phyloP scores from a whole-genome alignment of 1,284 basidiomycete genomes.

The Trichosporon sp. region DNA sequence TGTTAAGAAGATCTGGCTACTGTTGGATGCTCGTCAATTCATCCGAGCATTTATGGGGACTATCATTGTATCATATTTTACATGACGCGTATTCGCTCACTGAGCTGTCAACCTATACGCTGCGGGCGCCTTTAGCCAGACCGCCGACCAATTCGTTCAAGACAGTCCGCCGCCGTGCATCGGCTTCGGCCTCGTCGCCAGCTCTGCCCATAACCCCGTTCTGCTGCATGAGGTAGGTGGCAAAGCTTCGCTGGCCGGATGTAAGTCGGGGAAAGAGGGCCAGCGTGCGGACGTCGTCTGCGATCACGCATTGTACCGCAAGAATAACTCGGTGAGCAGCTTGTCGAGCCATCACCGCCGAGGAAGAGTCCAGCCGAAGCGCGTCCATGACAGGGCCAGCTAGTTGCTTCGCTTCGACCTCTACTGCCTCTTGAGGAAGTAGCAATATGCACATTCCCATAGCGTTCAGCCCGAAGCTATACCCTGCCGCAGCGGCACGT shows the following conservation, averaged over 20 bases:
- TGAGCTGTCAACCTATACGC: too few species aligned
- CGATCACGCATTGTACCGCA: conserved; percentile 47
- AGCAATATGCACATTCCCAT: conserved; percentile 50
- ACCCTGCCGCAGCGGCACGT: conserved; percentile 36
- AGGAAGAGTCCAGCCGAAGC: conserved; percentile 3
- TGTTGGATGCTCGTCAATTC: too few species aligned
- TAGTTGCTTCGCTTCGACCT: conserved; percentile 40
- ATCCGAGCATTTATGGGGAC: too few species aligned
- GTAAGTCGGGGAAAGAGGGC: conserved; percentile 41
- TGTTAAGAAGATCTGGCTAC: too few species aligned
- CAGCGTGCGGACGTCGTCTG: conserved; percentile 41
- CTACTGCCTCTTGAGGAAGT: conserved; percentile 44
- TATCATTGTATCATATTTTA: too few species aligned
- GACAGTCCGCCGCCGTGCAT: conserved; percentile 14
- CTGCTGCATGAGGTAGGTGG: conserved; percentile 50
- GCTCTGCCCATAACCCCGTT: conserved; percentile 36
- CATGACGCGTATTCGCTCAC: too few species aligned
- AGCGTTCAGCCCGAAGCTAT: conserved; percentile 45
- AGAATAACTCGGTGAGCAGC: conserved; percentile 47
- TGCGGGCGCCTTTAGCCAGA: neutral
- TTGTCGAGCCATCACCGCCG: conserved; percentile 37
- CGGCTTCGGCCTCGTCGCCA: conserved; percentile 2
- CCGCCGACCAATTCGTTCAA: conserved; percentile 19
- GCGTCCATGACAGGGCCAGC: conserved; percentile 40
- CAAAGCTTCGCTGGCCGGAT: conserved; percentile 44